Evolutionary conservation across 2,329 filamentous ascomycete genomes (phyloP).

Genomic region (Rugonectria rugulosa): DNA sequence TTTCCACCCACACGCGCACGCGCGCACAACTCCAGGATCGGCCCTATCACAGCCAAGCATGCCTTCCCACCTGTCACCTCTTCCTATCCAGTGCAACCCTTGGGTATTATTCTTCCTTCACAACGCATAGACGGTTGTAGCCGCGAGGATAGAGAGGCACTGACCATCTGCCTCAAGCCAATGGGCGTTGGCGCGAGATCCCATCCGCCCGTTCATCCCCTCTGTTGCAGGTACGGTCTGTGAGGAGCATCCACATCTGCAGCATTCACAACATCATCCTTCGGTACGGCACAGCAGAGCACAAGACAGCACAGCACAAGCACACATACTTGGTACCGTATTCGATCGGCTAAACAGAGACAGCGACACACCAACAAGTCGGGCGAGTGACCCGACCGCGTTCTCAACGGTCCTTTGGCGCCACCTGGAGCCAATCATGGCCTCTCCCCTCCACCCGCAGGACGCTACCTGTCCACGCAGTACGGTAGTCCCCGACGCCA

Average conservation of each 20-base stretch:
- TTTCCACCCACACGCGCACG: constrained; percentile 7
- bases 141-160: constrained; percentile 11
- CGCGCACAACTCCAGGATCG: constrained; percentile 7
- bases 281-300: constrained; percentile 3
- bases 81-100: constrained; percentile 8
- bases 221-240: too few species aligned
- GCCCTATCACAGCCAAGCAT: constrained; percentile 15
- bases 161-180: constrained; percentile 1
- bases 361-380: background rate
- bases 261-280: background rate
- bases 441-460: constrained; percentile 17
- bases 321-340: background rate
- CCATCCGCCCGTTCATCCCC: background rate
- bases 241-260: constrained; percentile 6
- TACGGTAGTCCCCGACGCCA: constrained; percentile 25
- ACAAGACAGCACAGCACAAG: background rate
- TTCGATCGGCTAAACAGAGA: background rate
- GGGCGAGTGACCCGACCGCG: constrained; percentile 4
- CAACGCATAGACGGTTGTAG: constrained; percentile 8
- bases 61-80: constrained; percentile 12
- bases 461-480: constrained; percentile 34
- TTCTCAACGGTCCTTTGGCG: constrained; percentile 11
- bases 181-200: constrained; percentile 1
- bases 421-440: constrained; percentile 27
- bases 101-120: constrained; percentile 6